A percentile compares a stretch with the other conserved stretches of the same genome.
phyloP scores from a whole-genome alignment of 805 yeast genomes.

The Starmerella floricola region DNA sequence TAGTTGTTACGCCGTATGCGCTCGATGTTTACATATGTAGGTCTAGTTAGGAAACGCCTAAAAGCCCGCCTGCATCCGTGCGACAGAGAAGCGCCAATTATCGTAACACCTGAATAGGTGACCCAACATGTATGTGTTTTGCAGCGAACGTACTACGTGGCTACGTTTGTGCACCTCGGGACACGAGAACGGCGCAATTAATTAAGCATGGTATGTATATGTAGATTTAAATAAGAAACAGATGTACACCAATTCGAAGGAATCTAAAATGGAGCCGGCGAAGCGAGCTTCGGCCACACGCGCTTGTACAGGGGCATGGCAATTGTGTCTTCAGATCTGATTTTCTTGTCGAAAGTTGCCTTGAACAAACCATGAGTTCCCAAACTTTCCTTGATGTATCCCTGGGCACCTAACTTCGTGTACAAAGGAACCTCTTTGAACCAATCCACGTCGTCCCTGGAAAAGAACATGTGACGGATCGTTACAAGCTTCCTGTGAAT shows the following conservation, averaged over 20 bases:
- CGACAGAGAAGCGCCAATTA: no score
- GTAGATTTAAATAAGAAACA: neutral
- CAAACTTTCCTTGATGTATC: conserved; percentile 85
- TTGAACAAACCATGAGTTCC: conserved; percentile 99
- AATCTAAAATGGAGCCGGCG: conserved; percentile 5
- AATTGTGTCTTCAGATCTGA: conserved; percentile 82
- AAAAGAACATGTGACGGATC: conserved; percentile 94
- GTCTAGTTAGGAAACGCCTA: no score
- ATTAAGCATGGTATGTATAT: no score
- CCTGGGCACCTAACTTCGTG: conserved; percentile 85
- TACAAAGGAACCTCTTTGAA: conserved; percentile 86
- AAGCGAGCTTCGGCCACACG: conserved; percentile 57
- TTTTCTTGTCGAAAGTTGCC: conserved; percentile 83
- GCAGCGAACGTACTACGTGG: no score
- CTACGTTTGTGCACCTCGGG: no score
- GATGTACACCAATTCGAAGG: no score
- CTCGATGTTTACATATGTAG: no score
- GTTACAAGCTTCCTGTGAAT: conserved; percentile 89
- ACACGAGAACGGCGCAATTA: no score
- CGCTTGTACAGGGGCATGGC: conserved; percentile 92
- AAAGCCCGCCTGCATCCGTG: no score
- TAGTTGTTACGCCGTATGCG: no score
- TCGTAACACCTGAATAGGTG: no score
- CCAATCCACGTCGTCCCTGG: conserved; percentile 73
- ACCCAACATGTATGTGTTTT: no score